Evolutionary conservation across 2,329 filamentous ascomycete species (phyloP).

Genomic region (Thelonectria olida): DNA sequence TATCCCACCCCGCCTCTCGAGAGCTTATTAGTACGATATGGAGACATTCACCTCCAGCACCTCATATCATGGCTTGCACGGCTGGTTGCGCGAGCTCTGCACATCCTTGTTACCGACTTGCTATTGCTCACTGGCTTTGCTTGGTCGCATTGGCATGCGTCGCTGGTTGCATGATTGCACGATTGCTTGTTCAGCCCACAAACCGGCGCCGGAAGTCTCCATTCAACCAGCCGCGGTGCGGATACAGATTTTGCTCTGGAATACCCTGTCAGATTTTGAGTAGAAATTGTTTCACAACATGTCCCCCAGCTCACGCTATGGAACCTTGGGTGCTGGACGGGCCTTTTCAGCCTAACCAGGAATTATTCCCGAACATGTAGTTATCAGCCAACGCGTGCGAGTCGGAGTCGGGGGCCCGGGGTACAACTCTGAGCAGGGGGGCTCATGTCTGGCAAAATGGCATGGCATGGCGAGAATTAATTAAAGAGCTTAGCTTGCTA

Average conservation of each 20-base stretch:
- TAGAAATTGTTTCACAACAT: conserved; percentile 8
- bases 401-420: conserved; percentile 18
- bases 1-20: conserved; percentile 20
- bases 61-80: conserved; percentile 26
- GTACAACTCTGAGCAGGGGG: conserved; percentile 5
- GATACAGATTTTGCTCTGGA: not conserved
- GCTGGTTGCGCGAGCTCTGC: conserved; percentile 10
- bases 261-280: not conserved
- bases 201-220: not conserved
- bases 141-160: conserved; percentile 2
- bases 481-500: conserved; percentile 10
- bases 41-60: conserved; percentile 9
- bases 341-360: not conserved
- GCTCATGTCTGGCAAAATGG: not conserved
- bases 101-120: conserved; percentile 5
- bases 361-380: conserved; percentile 1
- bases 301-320: conserved; percentile 17
- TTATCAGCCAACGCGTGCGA: conserved; percentile 9
- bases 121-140: not conserved
- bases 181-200: conserved; percentile 8
- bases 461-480: conserved; percentile 15
- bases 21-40: conserved; percentile 17
- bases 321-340: conserved; percentile 15
- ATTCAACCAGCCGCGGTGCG: not conserved
- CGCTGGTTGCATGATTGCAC: conserved; percentile 9